phyloP scores from a whole-genome alignment of 176 grass and related monocot species.

The Phoenix dactylifera region DNA sequence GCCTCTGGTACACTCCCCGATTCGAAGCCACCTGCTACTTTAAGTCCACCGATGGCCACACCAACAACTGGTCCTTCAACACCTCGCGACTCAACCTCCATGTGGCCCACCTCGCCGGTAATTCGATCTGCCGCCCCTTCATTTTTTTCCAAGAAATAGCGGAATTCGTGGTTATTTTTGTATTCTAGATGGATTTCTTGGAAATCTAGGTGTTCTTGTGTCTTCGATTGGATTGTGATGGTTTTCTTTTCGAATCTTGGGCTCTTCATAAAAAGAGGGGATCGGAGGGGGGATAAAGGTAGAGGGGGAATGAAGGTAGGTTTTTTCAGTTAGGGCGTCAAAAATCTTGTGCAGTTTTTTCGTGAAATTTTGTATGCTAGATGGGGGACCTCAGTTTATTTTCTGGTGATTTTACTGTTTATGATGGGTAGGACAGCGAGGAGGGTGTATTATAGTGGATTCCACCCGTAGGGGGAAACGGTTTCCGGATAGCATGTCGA shows the following conservation, averaged over 20 bases:
- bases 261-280: too few relatives aligned
- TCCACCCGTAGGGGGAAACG: constrained; percentile 82
- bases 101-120: constrained; percentile 70
- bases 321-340: too few relatives aligned
- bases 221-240: too few relatives aligned
- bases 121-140: background rate
- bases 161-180: too few relatives aligned
- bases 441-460: constrained; percentile 88
- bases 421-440: constrained; percentile 66
- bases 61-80: constrained; percentile 79
- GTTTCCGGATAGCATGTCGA: constrained; percentile 94
- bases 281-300: too few relatives aligned
- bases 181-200: too few relatives aligned
- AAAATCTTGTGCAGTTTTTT: too few relatives aligned
- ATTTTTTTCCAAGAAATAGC: background rate
- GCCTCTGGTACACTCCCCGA: constrained; percentile 69
- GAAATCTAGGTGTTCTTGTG: too few relatives aligned
- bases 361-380: too few relatives aligned
- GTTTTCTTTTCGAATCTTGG: too few relatives aligned
- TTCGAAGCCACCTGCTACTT: constrained; percentile 74
- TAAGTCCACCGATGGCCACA: constrained; percentile 89
- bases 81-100: constrained; percentile 83
- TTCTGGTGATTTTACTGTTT: background rate
- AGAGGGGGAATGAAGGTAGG: too few relatives aligned
- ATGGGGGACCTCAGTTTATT: background rate